Conservation (phyloP, 208 protist genomes). For the Phytomonas sp. region DNA sequence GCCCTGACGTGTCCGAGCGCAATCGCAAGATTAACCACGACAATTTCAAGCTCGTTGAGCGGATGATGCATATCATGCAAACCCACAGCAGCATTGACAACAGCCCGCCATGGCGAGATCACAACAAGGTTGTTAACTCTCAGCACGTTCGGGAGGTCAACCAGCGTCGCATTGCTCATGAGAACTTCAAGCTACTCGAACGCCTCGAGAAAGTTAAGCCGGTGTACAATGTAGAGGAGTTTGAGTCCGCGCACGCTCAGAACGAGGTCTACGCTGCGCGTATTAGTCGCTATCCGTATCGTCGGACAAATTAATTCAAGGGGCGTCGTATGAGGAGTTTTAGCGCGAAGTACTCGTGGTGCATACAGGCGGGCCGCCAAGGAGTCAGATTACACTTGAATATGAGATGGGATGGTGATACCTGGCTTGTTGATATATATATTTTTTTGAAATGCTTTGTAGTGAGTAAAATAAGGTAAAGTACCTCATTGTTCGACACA, state of each 20-base stretch:
- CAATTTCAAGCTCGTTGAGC: slow-evolving; percentile 46
- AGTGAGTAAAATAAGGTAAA: no score
- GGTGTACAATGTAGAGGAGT: slow-evolving; percentile 36
- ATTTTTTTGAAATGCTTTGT: no score
- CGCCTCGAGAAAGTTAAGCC: slow-evolving; percentile 36
- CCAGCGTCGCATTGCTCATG: slow-evolving; percentile 29
- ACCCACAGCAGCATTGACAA: slow-evolving; percentile 53
- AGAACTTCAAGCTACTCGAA: slow-evolving; percentile 47
- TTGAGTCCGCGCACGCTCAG: slow-evolving; percentile 27
- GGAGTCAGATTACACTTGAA: no score
- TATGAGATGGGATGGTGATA: no score
- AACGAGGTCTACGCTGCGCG: slow-evolving; percentile 49
- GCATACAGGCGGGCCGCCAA: no score
- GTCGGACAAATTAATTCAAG: no score
- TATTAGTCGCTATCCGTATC: slow-evolving; percentile 48
- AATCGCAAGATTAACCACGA: slow-evolving; percentile 32
- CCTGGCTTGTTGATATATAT: no score
- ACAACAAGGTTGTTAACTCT: slow-evolving; percentile 33
- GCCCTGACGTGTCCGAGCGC: slow-evolving; percentile 23
- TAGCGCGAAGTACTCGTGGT: no score
- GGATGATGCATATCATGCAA: slow-evolving; percentile 62
- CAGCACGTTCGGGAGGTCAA: slow-evolving; percentile 28
- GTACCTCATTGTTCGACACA: no score
- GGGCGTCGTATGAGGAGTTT: no score
- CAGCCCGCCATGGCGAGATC: slow-evolving; percentile 42